phyloP scores from a whole-genome alignment of 352 stramenopile genomes.

The Phytophthora sojae region DNA sequence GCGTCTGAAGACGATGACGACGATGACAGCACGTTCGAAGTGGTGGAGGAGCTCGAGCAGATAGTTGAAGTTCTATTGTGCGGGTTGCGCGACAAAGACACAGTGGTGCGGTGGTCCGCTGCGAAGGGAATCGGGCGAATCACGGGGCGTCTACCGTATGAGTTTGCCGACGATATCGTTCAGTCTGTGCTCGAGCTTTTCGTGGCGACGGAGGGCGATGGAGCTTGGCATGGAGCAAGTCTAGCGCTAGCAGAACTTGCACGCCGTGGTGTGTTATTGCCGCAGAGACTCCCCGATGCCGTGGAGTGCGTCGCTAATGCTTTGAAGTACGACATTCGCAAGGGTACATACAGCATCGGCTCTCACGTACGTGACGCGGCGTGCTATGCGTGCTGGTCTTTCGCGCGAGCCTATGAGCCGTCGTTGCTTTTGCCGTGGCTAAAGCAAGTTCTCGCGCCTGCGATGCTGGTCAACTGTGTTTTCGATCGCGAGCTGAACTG shows the following conservation, averaged over 20 bases:
- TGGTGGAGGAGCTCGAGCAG: conserved; percentile 97
- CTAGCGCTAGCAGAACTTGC: conserved; percentile 97
- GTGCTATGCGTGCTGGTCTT: conserved; percentile 99
- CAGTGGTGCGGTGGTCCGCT: conserved; percentile 98
- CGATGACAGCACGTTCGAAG: conserved; percentile 65
- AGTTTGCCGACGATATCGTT: conserved; percentile 97
- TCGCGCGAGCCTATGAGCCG: conserved; percentile 95
- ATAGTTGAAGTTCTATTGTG: conserved; percentile 94
- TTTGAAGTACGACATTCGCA: conserved; percentile 95
- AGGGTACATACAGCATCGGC: conserved; percentile 96
- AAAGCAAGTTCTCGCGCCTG: conserved; percentile 83
- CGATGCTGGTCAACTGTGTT: conserved; percentile 95
- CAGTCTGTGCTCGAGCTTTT: conserved; percentile 96
- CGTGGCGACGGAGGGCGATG: conserved; percentile 92
- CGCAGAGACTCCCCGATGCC: conserved; percentile 90
- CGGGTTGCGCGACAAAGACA: conserved; percentile 94
- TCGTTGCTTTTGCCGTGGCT: conserved; percentile 92
- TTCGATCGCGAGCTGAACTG: conserved; percentile 99
- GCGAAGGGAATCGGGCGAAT: conserved; percentile 99
- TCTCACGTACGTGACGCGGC: conserved; percentile 97
- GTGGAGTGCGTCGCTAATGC: conserved; percentile 93
- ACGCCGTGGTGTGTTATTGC: conserved; percentile 95
- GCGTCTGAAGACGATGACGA: conserved; percentile 28
- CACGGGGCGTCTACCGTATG: conserved; percentile 93
- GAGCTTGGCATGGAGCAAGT: conserved; percentile 97